These are phyloP conservation scores for Leccinum pallidistipes DNA, from an alignment of 1,284 basidiomycete species.

Conservation along the genomic window DNA sequence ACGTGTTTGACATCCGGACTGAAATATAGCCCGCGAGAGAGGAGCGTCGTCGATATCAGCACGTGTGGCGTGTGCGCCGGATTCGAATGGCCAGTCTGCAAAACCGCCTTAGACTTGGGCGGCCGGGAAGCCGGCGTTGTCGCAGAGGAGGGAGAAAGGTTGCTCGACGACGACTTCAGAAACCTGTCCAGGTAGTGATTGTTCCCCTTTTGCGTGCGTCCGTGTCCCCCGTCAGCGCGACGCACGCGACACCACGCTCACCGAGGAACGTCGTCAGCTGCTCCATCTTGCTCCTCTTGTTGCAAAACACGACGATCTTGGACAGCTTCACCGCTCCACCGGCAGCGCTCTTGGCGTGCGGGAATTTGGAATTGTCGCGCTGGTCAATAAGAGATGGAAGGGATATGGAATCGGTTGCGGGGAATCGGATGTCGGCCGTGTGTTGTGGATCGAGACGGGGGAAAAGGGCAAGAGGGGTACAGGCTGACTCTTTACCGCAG, in stretches of 20 bases:
- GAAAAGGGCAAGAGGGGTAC: slow-evolving; percentile 36
- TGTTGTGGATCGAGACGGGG: slow-evolving; percentile 16
- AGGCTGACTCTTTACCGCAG: slow-evolving; percentile 55
- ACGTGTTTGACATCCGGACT: too few relatives aligned
- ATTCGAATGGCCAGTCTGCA: too few relatives aligned
- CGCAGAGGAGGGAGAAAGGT: too few relatives aligned
- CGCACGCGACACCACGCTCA: slow-evolving; percentile 59
- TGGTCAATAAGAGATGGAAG: slow-evolving; percentile 80
- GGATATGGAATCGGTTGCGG: slow-evolving; percentile 50
- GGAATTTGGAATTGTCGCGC: slow-evolving; percentile 82
- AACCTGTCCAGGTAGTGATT: slow-evolving; percentile 78
- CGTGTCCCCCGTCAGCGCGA: slow-evolving; percentile 62
- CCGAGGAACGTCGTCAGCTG: slow-evolving; percentile 57
- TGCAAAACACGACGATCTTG: slow-evolving; percentile 81
- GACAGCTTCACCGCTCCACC: slow-evolving; percentile 36
- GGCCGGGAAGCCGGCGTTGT: too few relatives aligned
- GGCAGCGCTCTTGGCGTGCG: slow-evolving; percentile 35
- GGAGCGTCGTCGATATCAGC: too few relatives aligned
- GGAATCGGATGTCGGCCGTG: slow-evolving; percentile 19
- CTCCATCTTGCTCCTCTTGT: slow-evolving; percentile 67
- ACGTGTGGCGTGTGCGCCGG: too few relatives aligned
- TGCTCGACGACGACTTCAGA: slow-evolving; percentile 41
- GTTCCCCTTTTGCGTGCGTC: slow-evolving; percentile 49
- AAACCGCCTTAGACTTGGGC: too few relatives aligned
- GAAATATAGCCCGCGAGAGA: too few relatives aligned